A percentile compares a stretch with the other conserved stretches of the same genome.
phyloP scores from a whole-genome alignment of 805 yeast genomes.

The Kuraishia cidri region DNA sequence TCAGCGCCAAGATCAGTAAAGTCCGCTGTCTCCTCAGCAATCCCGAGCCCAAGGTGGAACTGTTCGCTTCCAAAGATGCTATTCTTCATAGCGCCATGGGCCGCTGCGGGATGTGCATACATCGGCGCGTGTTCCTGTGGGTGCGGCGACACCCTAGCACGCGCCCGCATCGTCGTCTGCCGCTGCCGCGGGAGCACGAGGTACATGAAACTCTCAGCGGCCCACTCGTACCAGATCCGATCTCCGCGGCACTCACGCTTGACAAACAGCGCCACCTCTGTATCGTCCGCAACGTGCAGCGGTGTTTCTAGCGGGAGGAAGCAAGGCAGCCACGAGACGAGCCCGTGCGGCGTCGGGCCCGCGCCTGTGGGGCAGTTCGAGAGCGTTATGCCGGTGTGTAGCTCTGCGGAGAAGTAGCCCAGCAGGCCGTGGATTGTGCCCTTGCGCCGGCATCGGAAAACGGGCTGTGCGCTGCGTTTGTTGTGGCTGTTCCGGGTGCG shows the following conservation, averaged over 20 bases:
- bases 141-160: background rate
- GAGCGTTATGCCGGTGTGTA: conserved; percentile 51
- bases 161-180: background rate
- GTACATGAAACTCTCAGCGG: conserved; percentile 41
- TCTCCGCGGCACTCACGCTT: conserved; percentile 33
- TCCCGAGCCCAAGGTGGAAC: no score
- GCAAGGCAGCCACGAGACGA: conserved; percentile 63
- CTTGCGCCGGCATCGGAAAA: conserved; percentile 34
- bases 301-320: conserved; percentile 55
- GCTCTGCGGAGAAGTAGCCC: conserved; percentile 65
- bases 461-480: conserved; percentile 12
- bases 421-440: conserved; percentile 63
- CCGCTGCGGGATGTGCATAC: background rate
- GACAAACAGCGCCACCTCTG: conserved; percentile 42
- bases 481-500: conserved; percentile 3
- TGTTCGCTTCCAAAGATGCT: no score
- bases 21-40: no score
- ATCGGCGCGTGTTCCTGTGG: background rate
- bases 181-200: conserved; percentile 10
- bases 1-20: background rate
- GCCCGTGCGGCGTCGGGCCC: conserved; percentile 27
- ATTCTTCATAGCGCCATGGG: no score
- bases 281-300: conserved; percentile 39
- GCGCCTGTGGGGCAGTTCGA: conserved; percentile 34
- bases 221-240: conserved; percentile 65